Base-by-base conservation (phyloP, 1,284 basidiomycete genomes). In the Nidula niveotomentosa region DNA sequence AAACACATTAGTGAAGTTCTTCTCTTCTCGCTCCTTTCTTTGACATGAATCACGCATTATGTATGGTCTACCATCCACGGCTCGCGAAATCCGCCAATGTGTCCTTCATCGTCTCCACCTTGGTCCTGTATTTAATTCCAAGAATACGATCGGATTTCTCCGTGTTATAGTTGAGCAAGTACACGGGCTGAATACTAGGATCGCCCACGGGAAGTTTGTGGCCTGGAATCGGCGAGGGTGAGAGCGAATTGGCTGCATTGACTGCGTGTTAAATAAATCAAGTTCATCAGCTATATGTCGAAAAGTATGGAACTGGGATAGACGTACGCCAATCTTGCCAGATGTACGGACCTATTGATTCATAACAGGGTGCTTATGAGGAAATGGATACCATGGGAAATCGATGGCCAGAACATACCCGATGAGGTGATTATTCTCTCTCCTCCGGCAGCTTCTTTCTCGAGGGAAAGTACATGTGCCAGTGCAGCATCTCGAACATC, bases 81-180 rank as follows among this genome's bases (percentile, higher is more conserved):
- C 58, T 62, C 60, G 71, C 70, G 56, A 75, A 75, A 56, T 78
- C 72, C 33, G 64, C 72, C 35, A 79, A 59, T 7, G 70, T 76
- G 56, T 78, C 80, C 33, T 60, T 62, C 34, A 73, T 69, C 6
- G 68, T 70, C 56, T 83, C 70, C 53, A 73, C 70, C 52, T 77
- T 67, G 2, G 69, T 64, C 30, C 67, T 69, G 60, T 77, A 82
- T 56, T 75, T 70, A 52, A 84, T 64, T 1, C 76, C 80, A 7
- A 85, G 70, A 46, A 82, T 66, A 46, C 68, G 67, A 47, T 64
- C 65, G 36, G 72, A 71, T 60, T 80, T 79, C 36, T 57, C 56
- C 6, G 64, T 65, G 48, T 72, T 61, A 49, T 70, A 73, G 17
- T 55, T 54, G n/a, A 68, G 56, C 8, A 69, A 58, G 46, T 66